These are phyloP conservation scores for Ascochyta koolunga DNA, from an alignment of 2,329 filamentous ascomycete species.

Conservation along the genomic window DNA sequence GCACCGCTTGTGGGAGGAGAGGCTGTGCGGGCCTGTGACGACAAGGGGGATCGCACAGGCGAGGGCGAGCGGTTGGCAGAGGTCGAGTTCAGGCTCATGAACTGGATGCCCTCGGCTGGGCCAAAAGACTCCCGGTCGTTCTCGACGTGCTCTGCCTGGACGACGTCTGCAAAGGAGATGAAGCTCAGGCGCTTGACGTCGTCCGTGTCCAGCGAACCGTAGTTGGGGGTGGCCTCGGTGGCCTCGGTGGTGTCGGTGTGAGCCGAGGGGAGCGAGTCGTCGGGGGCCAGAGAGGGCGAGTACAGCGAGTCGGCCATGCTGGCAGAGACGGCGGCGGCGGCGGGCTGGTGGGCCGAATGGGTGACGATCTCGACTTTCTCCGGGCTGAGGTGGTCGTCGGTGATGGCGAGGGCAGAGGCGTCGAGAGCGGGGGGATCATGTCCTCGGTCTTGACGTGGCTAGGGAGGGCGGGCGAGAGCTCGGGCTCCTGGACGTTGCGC, in stretches of 20 bases:
- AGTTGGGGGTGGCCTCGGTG: constrained; percentile 66
- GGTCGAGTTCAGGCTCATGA: constrained; percentile 68
- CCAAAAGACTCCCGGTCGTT: constrained; percentile 57
- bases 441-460: constrained; percentile 94
- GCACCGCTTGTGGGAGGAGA: constrained; percentile 80
- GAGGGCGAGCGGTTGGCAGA: constrained; percentile 73
- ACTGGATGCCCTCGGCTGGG: constrained; percentile 67
- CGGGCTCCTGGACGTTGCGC: constrained; percentile 82
- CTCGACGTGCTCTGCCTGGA: constrained; percentile 79
- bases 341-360: constrained; percentile 81
- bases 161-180: constrained; percentile 95
- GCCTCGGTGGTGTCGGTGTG: constrained; percentile 36
- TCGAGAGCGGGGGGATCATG: constrained; percentile 91
- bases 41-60: constrained; percentile 78
- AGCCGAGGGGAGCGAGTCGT: constrained; percentile 34
- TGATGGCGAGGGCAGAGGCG: constrained; percentile 90
- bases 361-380: constrained; percentile 93
- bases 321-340: constrained; percentile 65
- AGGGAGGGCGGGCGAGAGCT: constrained; percentile 81
- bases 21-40: constrained; percentile 70
- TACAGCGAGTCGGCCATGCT: constrained; percentile 44
- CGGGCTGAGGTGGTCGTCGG: constrained; percentile 80
- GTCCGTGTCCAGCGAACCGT: constrained; percentile 75
- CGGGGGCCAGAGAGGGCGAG: constrained; percentile 40
- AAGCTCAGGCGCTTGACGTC: constrained; percentile 88